Evolutionary conservation across 176 grass and related monocot genomes (phyloP), one percentile per base, ranked within the genome.

Genomic region (Puya raimondii): DNA sequence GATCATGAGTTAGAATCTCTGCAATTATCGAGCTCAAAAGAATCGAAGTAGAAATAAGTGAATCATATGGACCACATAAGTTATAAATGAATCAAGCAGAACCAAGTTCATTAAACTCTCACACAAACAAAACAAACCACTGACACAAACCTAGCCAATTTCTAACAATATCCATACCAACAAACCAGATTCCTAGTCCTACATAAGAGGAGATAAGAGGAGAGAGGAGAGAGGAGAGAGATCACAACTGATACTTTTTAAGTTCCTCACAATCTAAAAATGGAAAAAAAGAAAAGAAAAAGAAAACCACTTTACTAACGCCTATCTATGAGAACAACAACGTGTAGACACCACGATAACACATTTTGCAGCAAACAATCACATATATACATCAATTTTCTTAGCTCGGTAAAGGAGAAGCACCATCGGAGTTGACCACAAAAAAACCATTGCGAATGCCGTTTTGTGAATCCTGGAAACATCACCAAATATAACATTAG

Each of bases 301-400:
- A 51, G 3, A 71, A 51, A 71, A 20, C 2, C 12, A 12, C 68
- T 8, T 12, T 49, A 48, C 33, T 42, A 42, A 42, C 33, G 33
- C 33, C 23, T 23, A 71, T 23, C 50, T 71, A 71, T 54, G 49
- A 26, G 12, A 25, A 23, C 20, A 26, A 54, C 22, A 49, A 23
- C 16, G 22, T 14, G 52, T 14, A 12, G 16, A 13, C 52, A 56
- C 16, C n/a, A 21, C 22, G 56, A 61, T 61, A n/a, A 61, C 5
- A 82, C 33, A 61, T 13, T 48, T 18, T 49, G 49, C 66, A 82
- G 80, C 51, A 26, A 51, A 66, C 77, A 61, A 77, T 48, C 16
- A 18, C 61, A 81, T 81, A n/a, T 80, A 76, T 50, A 66, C 73
- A 70, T 73, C 65, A 74, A 65, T 50, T 59, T 72, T 53, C 67